Percentiles rank a stretch among this genome's conserved stretches.
These are phyloP conservation scores for Apium graveolens DNA, from an alignment of 129 eudicot genomes.

Conservation along the genomic window DNA sequence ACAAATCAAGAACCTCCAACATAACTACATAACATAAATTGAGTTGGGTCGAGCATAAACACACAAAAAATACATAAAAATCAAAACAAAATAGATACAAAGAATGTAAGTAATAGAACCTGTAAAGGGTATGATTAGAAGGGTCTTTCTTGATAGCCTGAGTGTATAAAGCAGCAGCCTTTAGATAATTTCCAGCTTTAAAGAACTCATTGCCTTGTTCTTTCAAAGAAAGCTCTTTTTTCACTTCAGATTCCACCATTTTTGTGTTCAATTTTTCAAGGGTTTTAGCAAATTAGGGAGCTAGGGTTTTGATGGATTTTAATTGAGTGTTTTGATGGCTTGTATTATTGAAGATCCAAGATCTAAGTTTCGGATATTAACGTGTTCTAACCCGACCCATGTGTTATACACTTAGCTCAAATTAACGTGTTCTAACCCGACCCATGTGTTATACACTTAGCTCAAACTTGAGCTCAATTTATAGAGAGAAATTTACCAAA, in stretches of 20 bases:
- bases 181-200: conserved; percentile 84
- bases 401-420: too few species aligned
- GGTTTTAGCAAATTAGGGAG: not conserved
- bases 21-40: not conserved
- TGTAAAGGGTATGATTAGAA: conserved; percentile 68
- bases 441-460: too few species aligned
- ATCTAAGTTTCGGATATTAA: not conserved
- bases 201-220: conserved; percentile 84
- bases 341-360: not conserved
- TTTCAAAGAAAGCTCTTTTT: conserved; percentile 45
- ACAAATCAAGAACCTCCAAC: not conserved
- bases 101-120: conserved; percentile 10
- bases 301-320: not conserved
- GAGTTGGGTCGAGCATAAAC: not conserved
- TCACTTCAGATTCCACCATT: conserved; percentile 60
- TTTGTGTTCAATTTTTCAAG: not conserved
- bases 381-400: not conserved
- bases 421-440: too few species aligned
- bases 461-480: too few species aligned
- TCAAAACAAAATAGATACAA: not conserved
- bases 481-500: too few species aligned
- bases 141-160: conserved; percentile 97
- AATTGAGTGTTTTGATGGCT: not conserved
- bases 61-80: not conserved
- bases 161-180: conserved; percentile 97